Evolutionary conservation across 805 yeast genomes (phyloP).

Genomic region (Candida khao-thaluensis): DNA sequence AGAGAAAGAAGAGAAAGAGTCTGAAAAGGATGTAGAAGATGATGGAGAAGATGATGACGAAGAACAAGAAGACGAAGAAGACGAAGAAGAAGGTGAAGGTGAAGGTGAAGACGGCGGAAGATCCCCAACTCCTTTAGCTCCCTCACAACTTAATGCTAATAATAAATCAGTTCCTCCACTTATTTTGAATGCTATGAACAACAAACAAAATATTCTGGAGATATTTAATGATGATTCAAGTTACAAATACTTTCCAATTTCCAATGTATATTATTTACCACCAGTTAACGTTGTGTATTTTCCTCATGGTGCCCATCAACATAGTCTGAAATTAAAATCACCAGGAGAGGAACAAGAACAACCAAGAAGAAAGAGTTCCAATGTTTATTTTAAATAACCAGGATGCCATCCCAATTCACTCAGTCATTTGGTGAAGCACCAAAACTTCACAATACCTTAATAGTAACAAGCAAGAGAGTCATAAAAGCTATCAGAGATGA

Average conservation of each 20-base stretch:
- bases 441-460: too few relatives aligned
- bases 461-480: too few relatives aligned
- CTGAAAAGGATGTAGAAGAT: conserved; percentile 7
- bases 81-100: conserved; percentile 12
- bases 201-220: conserved; percentile 2
- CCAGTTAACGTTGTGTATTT: conserved; percentile 56
- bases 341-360: conserved; percentile 14
- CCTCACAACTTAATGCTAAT: neutral
- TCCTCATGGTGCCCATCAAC: conserved; percentile 54
- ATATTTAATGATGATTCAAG: conserved; percentile 9
- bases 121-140: conserved; percentile 4
- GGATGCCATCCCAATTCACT: neutral
- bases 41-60: conserved; percentile 14
- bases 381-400: conserved; percentile 22
- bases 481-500: too few relatives aligned
- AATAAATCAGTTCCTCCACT: conserved; percentile 15
- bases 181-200: conserved; percentile 11
- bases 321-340: conserved; percentile 12
- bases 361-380: conserved; percentile 21
- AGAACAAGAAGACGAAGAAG: conserved; percentile 11
- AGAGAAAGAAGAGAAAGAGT: neutral
- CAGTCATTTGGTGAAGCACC: neutral
- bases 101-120: conserved; percentile 11
- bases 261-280: conserved; percentile 50
- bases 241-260: conserved; percentile 53